A percentile compares a stretch with the other conserved stretches of the same genome.
Evolutionary conservation across 345 rosid genomes (phyloP).

Genomic region (Nasturtium officinale): DNA sequence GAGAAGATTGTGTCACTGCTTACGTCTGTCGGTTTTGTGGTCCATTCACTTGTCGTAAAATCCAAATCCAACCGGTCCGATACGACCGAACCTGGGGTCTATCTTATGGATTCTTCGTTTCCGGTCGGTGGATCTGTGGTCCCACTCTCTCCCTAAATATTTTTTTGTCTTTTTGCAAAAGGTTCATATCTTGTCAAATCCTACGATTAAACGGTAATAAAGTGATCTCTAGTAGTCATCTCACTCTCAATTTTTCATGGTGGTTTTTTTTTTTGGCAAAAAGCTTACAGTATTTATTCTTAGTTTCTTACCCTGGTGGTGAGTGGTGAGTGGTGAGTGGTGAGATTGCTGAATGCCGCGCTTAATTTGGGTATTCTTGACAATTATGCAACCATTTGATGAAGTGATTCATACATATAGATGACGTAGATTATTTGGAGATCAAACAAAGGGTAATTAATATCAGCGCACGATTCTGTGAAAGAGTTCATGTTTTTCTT

Average conservation of each 20-base stretch:
- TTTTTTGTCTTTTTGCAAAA: constrained; percentile 14
- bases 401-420: neutral
- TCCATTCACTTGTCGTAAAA: constrained; percentile 16
- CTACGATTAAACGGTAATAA: neutral
- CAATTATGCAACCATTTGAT: neutral
- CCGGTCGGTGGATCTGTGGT: constrained; percentile 46
- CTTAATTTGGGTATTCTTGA: neutral
- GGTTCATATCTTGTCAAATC: constrained; percentile 7
- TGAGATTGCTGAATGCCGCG: neutral
- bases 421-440: neutral
- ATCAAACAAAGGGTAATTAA: too few relatives aligned
- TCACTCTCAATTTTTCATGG: constrained; percentile 1
- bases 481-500: too few relatives aligned
- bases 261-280: neutral
- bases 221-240: constrained; percentile 8
- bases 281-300: neutral
- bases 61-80: constrained; percentile 41
- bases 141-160: constrained; percentile 3
- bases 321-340: neutral
- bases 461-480: too few relatives aligned
- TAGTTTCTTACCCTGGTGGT: neutral
- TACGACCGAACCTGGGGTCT: constrained; percentile 38
- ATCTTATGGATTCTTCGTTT: constrained; percentile 32
- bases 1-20: constrained; percentile 83
- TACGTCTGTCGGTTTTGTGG: constrained; percentile 52